Percentiles rank a stretch among this genome's conserved stretches.
phyloP scores from a whole-genome alignment of 1,284 basidiomycete genomes.

The Leccinum angustisporum region DNA sequence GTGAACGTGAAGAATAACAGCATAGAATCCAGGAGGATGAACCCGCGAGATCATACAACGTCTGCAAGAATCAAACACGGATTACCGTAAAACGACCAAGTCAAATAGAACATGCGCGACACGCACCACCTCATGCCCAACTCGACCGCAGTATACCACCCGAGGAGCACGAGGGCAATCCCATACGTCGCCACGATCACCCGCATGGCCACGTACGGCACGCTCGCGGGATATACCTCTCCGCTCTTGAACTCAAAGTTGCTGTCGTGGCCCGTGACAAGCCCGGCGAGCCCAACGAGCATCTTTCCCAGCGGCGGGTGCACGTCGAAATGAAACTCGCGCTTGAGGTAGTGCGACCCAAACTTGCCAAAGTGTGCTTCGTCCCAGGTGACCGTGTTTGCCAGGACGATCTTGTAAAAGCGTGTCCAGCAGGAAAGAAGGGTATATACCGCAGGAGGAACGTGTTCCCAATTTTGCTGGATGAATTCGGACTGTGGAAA shows the following conservation, averaged over 20 bases:
- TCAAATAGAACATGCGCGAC: conserved; percentile 30
- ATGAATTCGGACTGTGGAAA: conserved; percentile 67
- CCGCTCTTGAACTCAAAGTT: conserved; percentile 95
- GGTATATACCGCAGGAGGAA: conserved; percentile 87
- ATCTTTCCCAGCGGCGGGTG: conserved; percentile 99
- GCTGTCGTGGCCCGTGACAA: conserved; percentile 91
- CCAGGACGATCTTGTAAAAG: conserved; percentile 90
- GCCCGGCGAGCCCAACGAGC: conserved; percentile 92
- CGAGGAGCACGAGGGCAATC: no score
- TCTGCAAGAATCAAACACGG: conserved; percentile 47
- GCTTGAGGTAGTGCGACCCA: conserved; percentile 94
- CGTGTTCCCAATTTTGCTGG: conserved; percentile 79
- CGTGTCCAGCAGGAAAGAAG: conserved; percentile 93
- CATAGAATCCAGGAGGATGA: conserved; percentile 98
- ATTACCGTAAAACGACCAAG: background rate
- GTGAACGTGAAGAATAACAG: conserved; percentile 97
- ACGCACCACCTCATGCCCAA: conserved; percentile 86
- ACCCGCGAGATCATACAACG: conserved; percentile 94
- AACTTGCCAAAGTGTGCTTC: conserved; percentile 99
- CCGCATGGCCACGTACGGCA: conserved; percentile 94
- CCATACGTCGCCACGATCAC: conserved; percentile 93
- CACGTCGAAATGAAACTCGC: conserved; percentile 96
- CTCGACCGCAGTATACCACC: conserved; percentile 96
- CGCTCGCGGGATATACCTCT: conserved; percentile 76
- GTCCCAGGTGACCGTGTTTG: conserved; percentile 93